Percentiles rank a stretch among this genome's conserved stretches.
Evolutionary conservation across 2,329 filamentous ascomycete genomes (phyloP).

Genomic region (Aspergillus oerlinghausenensis): DNA sequence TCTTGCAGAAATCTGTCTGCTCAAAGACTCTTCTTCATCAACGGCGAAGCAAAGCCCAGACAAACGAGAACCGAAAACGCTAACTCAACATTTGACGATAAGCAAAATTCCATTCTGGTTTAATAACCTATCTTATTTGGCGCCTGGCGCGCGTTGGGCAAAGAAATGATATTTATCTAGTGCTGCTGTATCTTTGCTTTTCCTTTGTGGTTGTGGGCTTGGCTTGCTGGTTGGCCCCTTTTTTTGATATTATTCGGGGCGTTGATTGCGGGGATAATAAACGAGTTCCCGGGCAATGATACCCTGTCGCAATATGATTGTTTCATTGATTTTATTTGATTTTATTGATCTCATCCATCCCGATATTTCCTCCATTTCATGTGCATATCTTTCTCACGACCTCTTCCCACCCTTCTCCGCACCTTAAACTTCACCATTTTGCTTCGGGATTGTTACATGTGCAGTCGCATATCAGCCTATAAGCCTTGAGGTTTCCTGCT

Average conservation of each 20-base stretch:
- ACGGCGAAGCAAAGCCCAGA: background rate
- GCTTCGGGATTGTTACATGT: background rate
- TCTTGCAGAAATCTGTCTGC: background rate
- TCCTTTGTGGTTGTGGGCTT: conserved; percentile 7
- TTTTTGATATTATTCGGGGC: conserved; percentile 18
- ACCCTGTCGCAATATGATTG: conserved; percentile 29
- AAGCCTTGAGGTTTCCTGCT: background rate
- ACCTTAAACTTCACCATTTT: conserved; percentile 7
- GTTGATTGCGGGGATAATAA: conserved; percentile 38
- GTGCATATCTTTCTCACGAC: conserved; percentile 22
- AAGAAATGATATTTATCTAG: conserved; percentile 2
- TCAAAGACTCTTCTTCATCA: background rate
- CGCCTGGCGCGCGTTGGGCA: conserved; percentile 19
- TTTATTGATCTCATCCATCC: conserved; percentile 8
- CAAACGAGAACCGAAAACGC: background rate
- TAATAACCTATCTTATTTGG: conserved; percentile 1
- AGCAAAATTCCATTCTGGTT: background rate
- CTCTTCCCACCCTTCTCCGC: conserved; percentile 2
- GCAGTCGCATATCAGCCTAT: background rate
- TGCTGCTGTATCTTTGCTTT: background rate
- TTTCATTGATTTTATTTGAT: conserved; percentile 1
- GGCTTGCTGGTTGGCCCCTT: background rate
- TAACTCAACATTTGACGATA: background rate
- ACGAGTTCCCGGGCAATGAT: conserved; percentile 41
- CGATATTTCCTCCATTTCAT: conserved; percentile 10